Conservation (phyloP, 495 filamentous ascomycete genomes). For the Poronia punctata region DNA sequence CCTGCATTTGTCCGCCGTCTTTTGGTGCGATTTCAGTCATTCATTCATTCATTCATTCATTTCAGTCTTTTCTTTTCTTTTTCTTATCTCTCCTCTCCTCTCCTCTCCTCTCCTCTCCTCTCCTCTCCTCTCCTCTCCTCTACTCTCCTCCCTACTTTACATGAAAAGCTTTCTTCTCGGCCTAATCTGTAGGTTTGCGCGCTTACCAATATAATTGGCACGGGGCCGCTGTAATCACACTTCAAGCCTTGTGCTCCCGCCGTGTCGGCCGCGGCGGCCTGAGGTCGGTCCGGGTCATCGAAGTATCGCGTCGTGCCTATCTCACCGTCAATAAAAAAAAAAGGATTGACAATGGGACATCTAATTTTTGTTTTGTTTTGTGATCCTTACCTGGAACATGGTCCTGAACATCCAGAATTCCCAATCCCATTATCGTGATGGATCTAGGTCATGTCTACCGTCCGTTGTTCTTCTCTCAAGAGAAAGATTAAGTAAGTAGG, state of each 20-base stretch:
- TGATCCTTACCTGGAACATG: slow-evolving; percentile 65
- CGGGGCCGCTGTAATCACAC: slow-evolving; percentile 59
- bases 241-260: slow-evolving; percentile 48
- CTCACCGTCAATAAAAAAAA: slow-evolving; percentile 14
- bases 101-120: not conserved
- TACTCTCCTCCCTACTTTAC: no score
- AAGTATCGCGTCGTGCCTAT: slow-evolving; percentile 60
- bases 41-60: no score
- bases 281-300: slow-evolving; percentile 45
- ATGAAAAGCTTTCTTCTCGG: no score
- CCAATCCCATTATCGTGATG: slow-evolving; percentile 61
- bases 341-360: not conserved
- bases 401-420: slow-evolving; percentile 60
- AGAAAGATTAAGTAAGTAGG: no score
- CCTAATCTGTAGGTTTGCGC: no score
- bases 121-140: no score
- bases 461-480: no score
- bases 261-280: slow-evolving; percentile 29
- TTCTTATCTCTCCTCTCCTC: not conserved
- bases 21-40: no score
- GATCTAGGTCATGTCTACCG: not conserved
- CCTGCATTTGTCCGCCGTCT: no score
- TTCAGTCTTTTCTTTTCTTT: not conserved
- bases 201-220: slow-evolving; percentile 68
- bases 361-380: not conserved